Base-by-base conservation (phyloP, 2,329 filamentous ascomycete genomes). In the Claviceps maximensis region DNA sequence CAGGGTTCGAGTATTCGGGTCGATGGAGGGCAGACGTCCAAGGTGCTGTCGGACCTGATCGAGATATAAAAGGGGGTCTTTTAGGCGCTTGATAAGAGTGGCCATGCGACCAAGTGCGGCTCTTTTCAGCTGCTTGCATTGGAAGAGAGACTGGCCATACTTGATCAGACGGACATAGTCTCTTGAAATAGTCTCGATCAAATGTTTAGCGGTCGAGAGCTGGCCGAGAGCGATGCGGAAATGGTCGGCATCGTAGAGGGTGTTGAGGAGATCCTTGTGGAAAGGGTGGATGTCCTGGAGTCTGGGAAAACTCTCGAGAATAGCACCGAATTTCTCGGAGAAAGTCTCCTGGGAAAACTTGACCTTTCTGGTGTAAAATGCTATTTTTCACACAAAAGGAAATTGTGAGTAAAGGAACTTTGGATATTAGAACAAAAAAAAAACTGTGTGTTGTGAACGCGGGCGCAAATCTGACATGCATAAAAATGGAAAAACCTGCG, bases 281-380 rank as follows among this genome's bases (percentile, higher is more conserved):
- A 96, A 96, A 52, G 91, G 90, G 68, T 96, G 91, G 67, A 96
- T 91, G 67, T 98, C 93, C 67, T 89, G 84, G 52, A 98, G 78
- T 54, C 90, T 82, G 53, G 93, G 93, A 65, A 98, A 96, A 62
- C 87, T 88, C 69, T 95, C 87, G 64, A 97, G 82, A 64, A 96
- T 96, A 56, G 84, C 80, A 60, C 82, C 82, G 60, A 98, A 83
- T 73, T 97, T 97, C 70, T 98, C 93, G 59, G 84, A 83, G 71
- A 96, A 96, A 44, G 91, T 97, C 74, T 98, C 93, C 66, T 91
- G 85, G 6, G 93, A 96, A 73, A 89, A 98, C 73, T 97, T 97
- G 78, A 96, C 90, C 73, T 97, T 97, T 69, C 93, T 79, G 47
- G 91, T 96, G 71, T 97, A 97, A 74, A 97, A 97, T 49, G 82